A percentile compares a stretch with the other conserved stretches of the same genome.
phyloP scores from a whole-genome alignment of 2,329 filamentous ascomycete genomes.

The Aspergillus sojae region DNA sequence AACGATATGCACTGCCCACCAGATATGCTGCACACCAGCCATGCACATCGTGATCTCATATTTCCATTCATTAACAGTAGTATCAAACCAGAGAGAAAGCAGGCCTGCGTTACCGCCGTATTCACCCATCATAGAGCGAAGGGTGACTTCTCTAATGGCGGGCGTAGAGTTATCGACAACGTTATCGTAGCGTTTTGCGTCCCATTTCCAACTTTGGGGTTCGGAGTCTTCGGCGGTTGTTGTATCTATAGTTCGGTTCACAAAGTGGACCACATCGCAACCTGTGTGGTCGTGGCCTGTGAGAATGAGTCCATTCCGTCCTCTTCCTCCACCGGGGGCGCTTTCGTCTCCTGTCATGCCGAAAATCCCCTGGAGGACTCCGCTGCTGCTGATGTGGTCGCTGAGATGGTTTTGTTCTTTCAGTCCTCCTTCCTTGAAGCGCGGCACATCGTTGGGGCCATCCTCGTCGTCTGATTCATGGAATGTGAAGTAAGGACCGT shows the following conservation, averaged over 20 bases:
- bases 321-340: constrained; percentile 63
- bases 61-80: constrained; percentile 70
- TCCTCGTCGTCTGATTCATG: constrained; percentile 67
- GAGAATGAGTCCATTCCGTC: constrained; percentile 75
- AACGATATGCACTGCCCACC: constrained; percentile 86
- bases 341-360: constrained; percentile 68
- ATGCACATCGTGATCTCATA: constrained; percentile 79
- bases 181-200: constrained; percentile 34
- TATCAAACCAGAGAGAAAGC: constrained; percentile 86
- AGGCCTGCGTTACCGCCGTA: constrained; percentile 91
- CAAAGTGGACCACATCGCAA: constrained; percentile 84
- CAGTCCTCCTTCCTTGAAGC: constrained; percentile 52
- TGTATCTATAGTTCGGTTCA: constrained; percentile 59
- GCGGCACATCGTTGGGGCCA: constrained; percentile 49
- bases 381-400: constrained; percentile 65
- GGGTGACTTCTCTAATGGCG: constrained; percentile 81
- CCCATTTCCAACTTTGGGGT: constrained; percentile 35
- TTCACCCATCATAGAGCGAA: constrained; percentile 97
- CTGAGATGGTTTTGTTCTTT: constrained; percentile 92
- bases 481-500: constrained; percentile 81
- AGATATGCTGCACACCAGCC: constrained; percentile 84
- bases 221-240: constrained; percentile 8
- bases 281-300: constrained; percentile 96
- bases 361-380: constrained; percentile 82
- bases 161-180: constrained; percentile 14